Evolutionary conservation across 352 stramenopile species (phyloP), one percentile per base, ranked within the genome.

Genomic region (Nothophytophthora sp.): DNA sequence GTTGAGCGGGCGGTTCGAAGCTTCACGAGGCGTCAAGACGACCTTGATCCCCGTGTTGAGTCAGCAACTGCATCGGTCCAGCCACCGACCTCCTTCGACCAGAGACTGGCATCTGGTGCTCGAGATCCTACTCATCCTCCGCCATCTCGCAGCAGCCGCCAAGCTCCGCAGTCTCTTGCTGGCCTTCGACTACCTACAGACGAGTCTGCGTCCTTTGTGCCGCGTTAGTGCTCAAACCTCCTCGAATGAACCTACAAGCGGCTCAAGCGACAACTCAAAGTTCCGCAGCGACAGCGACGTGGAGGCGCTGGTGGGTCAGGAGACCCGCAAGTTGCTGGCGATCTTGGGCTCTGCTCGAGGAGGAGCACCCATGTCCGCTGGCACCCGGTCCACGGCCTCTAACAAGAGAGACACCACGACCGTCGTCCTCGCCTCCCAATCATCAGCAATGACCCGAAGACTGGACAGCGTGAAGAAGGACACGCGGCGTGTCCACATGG

Each of bases 231-330:
- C n/a, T n/a, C n/a, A n/a, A n/a, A n/a, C n/a, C n/a, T n/a, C n/a
- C n/a, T n/a, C n/a, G n/a, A n/a, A n/a, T n/a, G n/a, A n/a, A 32
- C 7, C 27, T 32, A 32, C 27, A 32, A n/a, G n/a, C n/a, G n/a
- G n/a, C n/a, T n/a, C n/a, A n/a, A n/a, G n/a, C n/a, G n/a, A n/a
- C n/a, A n/a, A n/a, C n/a, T n/a, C n/a, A n/a, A n/a, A n/a, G n/a
- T n/a, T n/a, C n/a, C n/a, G n/a, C n/a, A n/a, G n/a, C 45, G 62
- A 71, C 27, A n/a, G 37, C 4, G 47, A 65, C 3, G 6, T 67
- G n/a, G 18, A 42, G 11, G 47, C 42, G 13, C 24, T 71, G 9
- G 32, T 71, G 29, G 20, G 32, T 49, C 57, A 57, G 20, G 62
- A 71, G 38, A 35, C 45, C 5, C 33, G 43, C 13, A 32, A 57